Evolutionary conservation across 352 stramenopile genomes (phyloP).

Genomic region (Phytophthora pistaciae): DNA sequence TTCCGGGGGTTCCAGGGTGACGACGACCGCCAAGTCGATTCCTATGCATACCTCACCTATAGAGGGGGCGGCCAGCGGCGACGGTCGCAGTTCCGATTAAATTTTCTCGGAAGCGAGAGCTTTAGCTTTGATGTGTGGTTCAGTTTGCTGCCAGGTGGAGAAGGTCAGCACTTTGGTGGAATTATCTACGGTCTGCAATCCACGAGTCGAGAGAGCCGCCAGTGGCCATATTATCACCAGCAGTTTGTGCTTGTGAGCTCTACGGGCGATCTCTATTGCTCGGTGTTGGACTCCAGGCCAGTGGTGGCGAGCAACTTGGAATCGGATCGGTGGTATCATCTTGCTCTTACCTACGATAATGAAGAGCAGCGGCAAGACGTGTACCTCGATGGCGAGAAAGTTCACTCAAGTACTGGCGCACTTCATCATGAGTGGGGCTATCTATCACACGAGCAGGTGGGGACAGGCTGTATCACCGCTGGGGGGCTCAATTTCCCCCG

Average conservation of each 20-base stretch:
- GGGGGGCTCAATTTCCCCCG: slow-evolving; percentile 2
- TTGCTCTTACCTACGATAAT: slow-evolving; percentile 35
- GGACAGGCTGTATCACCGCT: slow-evolving; percentile 34
- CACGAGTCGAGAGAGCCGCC: not conserved
- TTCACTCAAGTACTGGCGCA: not conserved
- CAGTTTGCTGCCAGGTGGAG: slow-evolving; percentile 6
- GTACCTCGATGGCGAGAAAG: slow-evolving; percentile 32
- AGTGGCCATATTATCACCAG: slow-evolving; percentile 33
- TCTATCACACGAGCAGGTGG: slow-evolving; percentile 29
- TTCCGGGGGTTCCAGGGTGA: slow-evolving; percentile 14
- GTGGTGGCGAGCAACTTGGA: slow-evolving; percentile 26
- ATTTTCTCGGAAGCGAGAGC: slow-evolving; percentile 5
- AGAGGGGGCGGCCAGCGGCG: not conserved
- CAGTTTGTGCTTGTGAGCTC: slow-evolving; percentile 38
- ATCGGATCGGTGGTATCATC: slow-evolving; percentile 43
- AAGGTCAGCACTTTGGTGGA: not conserved
- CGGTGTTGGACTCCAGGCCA: slow-evolving; percentile 26
- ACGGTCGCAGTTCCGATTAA: slow-evolving; percentile 7
- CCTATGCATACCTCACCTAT: slow-evolving; percentile 13
- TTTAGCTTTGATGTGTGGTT: slow-evolving; percentile 26
- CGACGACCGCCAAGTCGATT: slow-evolving; percentile 6
- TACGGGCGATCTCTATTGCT: slow-evolving; percentile 37
- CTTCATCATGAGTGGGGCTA: slow-evolving; percentile 20
- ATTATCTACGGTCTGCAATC: slow-evolving; percentile 14
- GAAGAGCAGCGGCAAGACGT: slow-evolving; percentile 27